Base-by-base conservation (phyloP, 2,329 filamentous ascomycete genomes). In the Fusarium beomiforme region DNA sequence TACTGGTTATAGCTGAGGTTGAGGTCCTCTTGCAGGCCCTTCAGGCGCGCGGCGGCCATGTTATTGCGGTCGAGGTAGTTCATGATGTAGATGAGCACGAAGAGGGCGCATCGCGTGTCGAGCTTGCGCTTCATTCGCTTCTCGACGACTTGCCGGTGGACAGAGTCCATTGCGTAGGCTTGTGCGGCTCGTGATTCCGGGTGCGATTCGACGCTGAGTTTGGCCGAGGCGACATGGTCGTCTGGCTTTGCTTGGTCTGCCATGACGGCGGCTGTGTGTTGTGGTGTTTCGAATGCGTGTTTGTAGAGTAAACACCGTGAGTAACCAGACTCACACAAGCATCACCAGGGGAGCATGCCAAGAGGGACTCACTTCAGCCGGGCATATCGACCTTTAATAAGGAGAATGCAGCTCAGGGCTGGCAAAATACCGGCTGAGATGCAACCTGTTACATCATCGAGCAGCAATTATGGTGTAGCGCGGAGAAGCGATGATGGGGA, bases 81-180 rank as follows among this genome's bases (percentile, higher is more conserved):
- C 79, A 83, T 85, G 78, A 94, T 92, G 76, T 93, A 94, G 82
- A 94, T 92, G 70, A 93, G 78, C 50, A 94, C 88, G 62, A 94
- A 87, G 72, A 92, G 87, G 83, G 78, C 90, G 83, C 79, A 94
- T 65, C 91, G 86, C 23, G 86, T 74, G 77, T 94, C 92, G 59
- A 94, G 89, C 81, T 93, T 94, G 72, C 89, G 87, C 78, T 89
- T 86, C 74, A 95, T 81, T 37, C 84, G 85, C 78, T 86, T 88
- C 80, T 94, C 92, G n/a, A 91, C 86, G 17, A 77, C 76, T 1
- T 77, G 76, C 16, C 90, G 87, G 64, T 88, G 85, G 42, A 85
- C 86, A 0, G 84, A 81, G 61, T 83, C 81, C 69, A 71, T 71
- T 2, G 65, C 69, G n/a, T 41, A 46, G 43, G 69, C 55, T n/a